Conservation (phyloP, 306 rosid genomes). For the Arachis hypogaea region DNA sequence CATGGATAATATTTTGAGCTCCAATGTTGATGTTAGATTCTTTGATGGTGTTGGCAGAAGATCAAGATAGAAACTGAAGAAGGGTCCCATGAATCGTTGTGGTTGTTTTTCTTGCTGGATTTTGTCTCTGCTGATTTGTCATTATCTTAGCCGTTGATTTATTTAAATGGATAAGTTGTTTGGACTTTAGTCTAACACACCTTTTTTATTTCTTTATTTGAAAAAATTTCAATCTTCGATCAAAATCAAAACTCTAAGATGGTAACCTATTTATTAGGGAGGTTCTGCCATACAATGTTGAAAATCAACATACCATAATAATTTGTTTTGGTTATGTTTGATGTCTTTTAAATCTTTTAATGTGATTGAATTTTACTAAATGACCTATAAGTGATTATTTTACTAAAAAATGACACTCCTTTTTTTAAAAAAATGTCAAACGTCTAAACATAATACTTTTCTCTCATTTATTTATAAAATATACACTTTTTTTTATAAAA, state of each 20-base stretch:
- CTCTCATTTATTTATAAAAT: too few relatives aligned
- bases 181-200: neutral
- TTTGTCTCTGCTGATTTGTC: constrained; percentile 9
- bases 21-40: neutral
- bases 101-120: constrained; percentile 16
- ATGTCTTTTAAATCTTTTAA: too few relatives aligned
- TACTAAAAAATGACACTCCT: too few relatives aligned
- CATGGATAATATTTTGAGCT: neutral
- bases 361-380: too few relatives aligned
- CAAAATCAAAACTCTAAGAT: neutral
- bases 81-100: constrained; percentile 5
- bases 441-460: too few relatives aligned
- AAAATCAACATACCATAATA: neutral
- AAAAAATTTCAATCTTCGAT: neutral
- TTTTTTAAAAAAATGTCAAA: too few relatives aligned
- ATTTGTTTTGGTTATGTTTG: too few relatives aligned
- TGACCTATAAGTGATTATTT: too few relatives aligned
- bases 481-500: too few relatives aligned
- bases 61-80: neutral
- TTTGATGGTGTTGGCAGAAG: neutral
- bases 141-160: neutral
- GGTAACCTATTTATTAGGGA: neutral
- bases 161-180: neutral
- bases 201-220: too few relatives aligned
- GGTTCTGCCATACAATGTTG: neutral